These are phyloP conservation scores for Rhododendron mucronatum DNA, from an alignment of 148 eudicot species.

Conservation along the genomic window DNA sequence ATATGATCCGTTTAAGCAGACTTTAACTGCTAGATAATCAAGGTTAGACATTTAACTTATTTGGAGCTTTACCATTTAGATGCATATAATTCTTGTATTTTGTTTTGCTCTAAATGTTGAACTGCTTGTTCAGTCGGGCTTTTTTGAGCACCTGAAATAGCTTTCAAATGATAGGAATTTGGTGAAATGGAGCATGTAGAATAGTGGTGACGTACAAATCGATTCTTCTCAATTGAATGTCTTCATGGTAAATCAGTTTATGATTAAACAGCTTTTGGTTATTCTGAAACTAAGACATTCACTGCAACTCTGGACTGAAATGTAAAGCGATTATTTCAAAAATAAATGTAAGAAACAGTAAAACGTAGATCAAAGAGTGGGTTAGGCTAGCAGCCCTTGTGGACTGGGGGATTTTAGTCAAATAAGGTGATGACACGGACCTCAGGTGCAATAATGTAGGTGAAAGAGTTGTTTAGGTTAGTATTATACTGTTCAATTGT, in stretches of 20 bases:
- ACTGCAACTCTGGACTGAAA: background rate
- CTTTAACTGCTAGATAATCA: background rate
- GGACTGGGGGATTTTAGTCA: background rate
- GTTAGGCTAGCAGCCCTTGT: background rate
- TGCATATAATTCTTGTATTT: background rate
- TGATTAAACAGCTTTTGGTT: background rate
- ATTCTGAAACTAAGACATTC: background rate
- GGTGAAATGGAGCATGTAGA: background rate
- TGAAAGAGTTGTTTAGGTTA: background rate
- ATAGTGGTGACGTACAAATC: background rate
- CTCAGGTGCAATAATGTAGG: background rate
- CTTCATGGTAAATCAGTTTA: background rate
- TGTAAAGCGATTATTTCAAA: background rate
- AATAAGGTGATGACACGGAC: background rate
- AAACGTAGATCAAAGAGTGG: background rate
- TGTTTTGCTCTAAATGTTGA: background rate
- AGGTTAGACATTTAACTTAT: background rate
- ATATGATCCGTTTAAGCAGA: background rate
- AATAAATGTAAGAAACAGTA: background rate
- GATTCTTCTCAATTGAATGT: background rate
- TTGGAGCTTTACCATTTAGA: background rate
- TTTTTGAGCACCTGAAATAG: background rate
- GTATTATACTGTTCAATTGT: background rate
- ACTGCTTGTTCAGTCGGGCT: background rate
- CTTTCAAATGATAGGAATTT: background rate